phyloP scores from a whole-genome alignment of 2,329 filamentous ascomycete genomes.

The Aschersonia sp. region DNA sequence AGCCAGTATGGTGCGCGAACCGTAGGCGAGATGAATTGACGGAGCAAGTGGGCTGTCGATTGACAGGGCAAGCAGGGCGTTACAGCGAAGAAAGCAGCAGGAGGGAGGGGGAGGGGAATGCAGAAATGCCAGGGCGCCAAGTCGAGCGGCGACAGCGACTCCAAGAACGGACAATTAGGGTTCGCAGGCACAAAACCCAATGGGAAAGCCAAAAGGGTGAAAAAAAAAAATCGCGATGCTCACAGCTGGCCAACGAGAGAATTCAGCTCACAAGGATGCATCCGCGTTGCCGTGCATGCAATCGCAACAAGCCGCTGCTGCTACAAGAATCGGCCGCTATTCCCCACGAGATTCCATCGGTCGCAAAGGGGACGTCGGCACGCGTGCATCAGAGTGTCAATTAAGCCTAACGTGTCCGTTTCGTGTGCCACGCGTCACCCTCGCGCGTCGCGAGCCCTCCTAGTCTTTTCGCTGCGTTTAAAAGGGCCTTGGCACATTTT shows the following conservation, averaged over 20 bases:
- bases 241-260: no score
- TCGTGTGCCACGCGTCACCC: slow-evolving; percentile 24
- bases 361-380: not conserved
- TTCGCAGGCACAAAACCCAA: no score
- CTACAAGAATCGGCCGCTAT: no score
- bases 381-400: slow-evolving; percentile 11
- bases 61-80: slow-evolving; percentile 2
- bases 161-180: no score
- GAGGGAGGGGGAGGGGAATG: not conserved
- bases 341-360: no score
- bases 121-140: not conserved
- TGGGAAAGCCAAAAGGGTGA: no score
- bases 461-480: not conserved
- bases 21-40: slow-evolving; percentile 4
- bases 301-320: no score
- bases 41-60: slow-evolving; percentile 2
- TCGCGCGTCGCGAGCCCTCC: slow-evolving; percentile 4
- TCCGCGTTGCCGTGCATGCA: no score
- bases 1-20: not conserved
- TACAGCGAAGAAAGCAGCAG: not conserved
- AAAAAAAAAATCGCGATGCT: no score
- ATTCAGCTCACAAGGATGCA: no score
- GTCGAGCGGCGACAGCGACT: not conserved
- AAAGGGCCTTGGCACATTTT: not conserved
- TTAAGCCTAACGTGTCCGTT: slow-evolving; percentile 28